Evolutionary conservation across 1,284 basidiomycete species (phyloP), one percentile per base, ranked within the genome.

Genomic region (Quambalaria eucalypti): DNA sequence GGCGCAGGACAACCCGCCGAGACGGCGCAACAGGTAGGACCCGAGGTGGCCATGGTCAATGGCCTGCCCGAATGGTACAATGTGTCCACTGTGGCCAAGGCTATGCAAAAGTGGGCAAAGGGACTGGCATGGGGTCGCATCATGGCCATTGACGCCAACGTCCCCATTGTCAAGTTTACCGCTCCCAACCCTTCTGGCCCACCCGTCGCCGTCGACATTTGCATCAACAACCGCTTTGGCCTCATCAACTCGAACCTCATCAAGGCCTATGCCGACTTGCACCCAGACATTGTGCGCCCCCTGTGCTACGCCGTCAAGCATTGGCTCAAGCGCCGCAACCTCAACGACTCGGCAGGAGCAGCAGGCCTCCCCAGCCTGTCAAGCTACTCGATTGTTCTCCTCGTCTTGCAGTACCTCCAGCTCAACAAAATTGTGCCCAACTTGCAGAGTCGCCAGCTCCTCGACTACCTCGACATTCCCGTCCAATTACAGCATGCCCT

Each of bases 331-430:
- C 49, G 44, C 21, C 49, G 65, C 26, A 56, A 56, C 1, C 54
- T 71, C 50, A 71, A 71, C 54, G 67, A 71, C 40, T 67, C 69
- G 10, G 51, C 55, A 19, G 67, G 65, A 21, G 58, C 55, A 46
- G 42, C 39, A 21, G 67, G 69, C 1, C 51, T 38, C 6, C 52
- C 55, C 51, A 61, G 60, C 2, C 61, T 71, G 55, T 66, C 60
- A 48, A 65, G 62, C 42, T 71, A 71, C 60, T 65, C 69, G 3
- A 59, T 69, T n/a, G 57, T 60, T 5, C 60, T 71, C 12, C 57
- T 68, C 60, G 66, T 66, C 8, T 62, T 77, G 48, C 61, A 71
- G 23, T 74, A 71, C 47, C 65, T 77, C 5, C 76, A 77, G 54
- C 40, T 57, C 1, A 54, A 61, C 42, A 57, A 59, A 0, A 31